These are phyloP conservation scores for Achaetomiella virescens DNA, from an alignment of 495 filamentous ascomycete species.

Conservation along the genomic window DNA sequence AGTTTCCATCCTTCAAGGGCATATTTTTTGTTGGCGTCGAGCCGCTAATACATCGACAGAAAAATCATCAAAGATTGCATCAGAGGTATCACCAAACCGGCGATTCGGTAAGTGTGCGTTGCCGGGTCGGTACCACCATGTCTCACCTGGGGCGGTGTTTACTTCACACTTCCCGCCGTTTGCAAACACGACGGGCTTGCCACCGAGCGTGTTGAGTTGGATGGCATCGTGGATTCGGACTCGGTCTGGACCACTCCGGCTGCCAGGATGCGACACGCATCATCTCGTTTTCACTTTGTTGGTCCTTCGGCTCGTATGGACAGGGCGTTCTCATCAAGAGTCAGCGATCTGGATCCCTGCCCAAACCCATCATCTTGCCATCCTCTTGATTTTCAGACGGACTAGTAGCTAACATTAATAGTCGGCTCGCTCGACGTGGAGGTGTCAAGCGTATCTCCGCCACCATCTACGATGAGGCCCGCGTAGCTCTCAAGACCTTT, in stretches of 20 bases:
- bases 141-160: background rate
- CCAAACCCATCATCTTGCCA: no score
- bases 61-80: conserved; percentile 59
- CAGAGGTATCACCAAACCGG: conserved; percentile 56
- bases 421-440: conserved; percentile 72
- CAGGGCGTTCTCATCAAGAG: no score
- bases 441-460: conserved; percentile 69
- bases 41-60: conserved; percentile 26
- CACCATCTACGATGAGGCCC: conserved; percentile 64
- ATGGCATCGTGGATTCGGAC: no score
- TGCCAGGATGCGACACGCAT: no score
- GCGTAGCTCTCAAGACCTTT: conserved; percentile 46
- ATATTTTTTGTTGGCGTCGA: background rate
- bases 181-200: no score
- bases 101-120: conserved; percentile 54
- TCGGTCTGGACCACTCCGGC: no score
- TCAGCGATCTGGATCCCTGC: no score
- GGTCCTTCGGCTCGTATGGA: no score
- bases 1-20: background rate
- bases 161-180: no score
- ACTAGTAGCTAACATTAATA: conserved; percentile 40
- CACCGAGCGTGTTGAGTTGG: no score
- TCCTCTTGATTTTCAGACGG: no score
- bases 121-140: background rate
- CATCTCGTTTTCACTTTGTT: no score